These are phyloP conservation scores for Pseudogymnoascus sp. DNA, from an alignment of 2,329 filamentous ascomycete species.

Conservation along the genomic window DNA sequence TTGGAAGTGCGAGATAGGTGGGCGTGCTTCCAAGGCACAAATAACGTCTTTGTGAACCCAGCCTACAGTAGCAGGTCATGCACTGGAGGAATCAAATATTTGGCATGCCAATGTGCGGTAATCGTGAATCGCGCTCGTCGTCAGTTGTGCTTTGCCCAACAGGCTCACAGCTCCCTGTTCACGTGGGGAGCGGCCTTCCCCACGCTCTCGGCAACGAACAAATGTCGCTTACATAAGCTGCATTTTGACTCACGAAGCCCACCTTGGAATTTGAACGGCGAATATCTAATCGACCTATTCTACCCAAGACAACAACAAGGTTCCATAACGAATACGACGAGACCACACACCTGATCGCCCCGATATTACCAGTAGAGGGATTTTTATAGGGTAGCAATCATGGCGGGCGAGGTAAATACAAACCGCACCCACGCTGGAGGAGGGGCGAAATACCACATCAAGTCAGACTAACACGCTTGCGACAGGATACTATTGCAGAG, in stretches of 20 bases:
- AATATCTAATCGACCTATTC: neutral
- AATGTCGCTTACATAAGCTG: slow-evolving; percentile 5
- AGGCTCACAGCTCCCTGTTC: slow-evolving; percentile 1
- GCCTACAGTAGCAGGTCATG: slow-evolving; percentile 5
- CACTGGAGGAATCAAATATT: slow-evolving; percentile 5
- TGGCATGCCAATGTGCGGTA: slow-evolving; percentile 3
- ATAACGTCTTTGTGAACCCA: neutral
- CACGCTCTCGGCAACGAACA: slow-evolving; percentile 1
- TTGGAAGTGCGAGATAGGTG: neutral
- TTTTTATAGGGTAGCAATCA: slow-evolving; percentile 33
- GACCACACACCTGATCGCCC: slow-evolving; percentile 4
- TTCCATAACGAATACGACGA: slow-evolving; percentile 5
- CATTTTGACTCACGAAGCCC: slow-evolving; percentile 13
- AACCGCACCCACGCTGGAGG: neutral
- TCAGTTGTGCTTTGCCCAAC: neutral
- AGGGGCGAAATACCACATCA: slow-evolving; percentile 1
- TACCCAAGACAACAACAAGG: neutral
- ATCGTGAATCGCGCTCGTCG: slow-evolving; percentile 1
- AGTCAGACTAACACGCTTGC: slow-evolving; percentile 2
- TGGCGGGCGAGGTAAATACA: slow-evolving; percentile 37
- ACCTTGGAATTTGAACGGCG: slow-evolving; percentile 13
- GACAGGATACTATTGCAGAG: slow-evolving; percentile 33
- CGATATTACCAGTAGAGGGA: neutral
- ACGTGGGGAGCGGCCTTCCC: slow-evolving; percentile 13
- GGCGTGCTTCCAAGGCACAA: slow-evolving; percentile 3